A percentile compares a stretch with the other conserved stretches of the same genome.
These are phyloP conservation scores for Annulohypoxylon stygium DNA, from an alignment of 495 filamentous ascomycete genomes.

Conservation along the genomic window DNA sequence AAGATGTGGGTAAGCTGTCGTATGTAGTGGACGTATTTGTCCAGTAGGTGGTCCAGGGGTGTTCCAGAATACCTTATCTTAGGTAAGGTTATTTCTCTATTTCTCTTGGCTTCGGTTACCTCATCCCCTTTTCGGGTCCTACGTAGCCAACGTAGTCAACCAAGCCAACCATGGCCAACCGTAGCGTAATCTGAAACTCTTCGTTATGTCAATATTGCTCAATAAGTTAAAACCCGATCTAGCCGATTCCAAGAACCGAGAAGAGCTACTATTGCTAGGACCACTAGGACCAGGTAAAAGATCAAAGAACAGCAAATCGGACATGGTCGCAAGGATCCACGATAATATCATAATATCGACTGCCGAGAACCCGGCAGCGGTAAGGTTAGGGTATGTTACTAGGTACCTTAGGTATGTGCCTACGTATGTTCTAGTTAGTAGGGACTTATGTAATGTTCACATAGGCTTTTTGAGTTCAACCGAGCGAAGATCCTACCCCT, in stretches of 20 bases:
- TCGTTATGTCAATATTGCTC: slow-evolving; percentile 7
- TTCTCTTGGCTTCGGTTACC: slow-evolving; percentile 2
- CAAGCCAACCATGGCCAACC: no score
- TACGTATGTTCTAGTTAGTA: background rate
- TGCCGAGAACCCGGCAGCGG: slow-evolving; percentile 18
- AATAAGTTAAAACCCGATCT: background rate
- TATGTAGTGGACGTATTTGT: slow-evolving; percentile 1
- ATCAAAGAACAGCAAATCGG: background rate
- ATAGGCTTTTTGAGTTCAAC: slow-evolving; percentile 20
- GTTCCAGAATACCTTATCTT: slow-evolving; percentile 39
- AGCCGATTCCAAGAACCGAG: background rate
- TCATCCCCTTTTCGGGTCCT: background rate
- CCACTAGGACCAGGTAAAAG: background rate
- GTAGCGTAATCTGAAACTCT: slow-evolving; percentile 12
- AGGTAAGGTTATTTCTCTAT: slow-evolving; percentile 29
- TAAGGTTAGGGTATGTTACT: slow-evolving; percentile 8
- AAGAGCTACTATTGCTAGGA: background rate
- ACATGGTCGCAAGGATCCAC: background rate
- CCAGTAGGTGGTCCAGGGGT: slow-evolving; percentile 4
- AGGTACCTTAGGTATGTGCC: background rate
- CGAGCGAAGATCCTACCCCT: slow-evolving; percentile 19
- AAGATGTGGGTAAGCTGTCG: slow-evolving; percentile 29
- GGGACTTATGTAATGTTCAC: background rate
- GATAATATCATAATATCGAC: background rate
- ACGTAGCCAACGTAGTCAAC: background rate